Conservation (phyloP, 2,329 filamentous ascomycete species). For the Ceratocystis lukuohia region DNA sequence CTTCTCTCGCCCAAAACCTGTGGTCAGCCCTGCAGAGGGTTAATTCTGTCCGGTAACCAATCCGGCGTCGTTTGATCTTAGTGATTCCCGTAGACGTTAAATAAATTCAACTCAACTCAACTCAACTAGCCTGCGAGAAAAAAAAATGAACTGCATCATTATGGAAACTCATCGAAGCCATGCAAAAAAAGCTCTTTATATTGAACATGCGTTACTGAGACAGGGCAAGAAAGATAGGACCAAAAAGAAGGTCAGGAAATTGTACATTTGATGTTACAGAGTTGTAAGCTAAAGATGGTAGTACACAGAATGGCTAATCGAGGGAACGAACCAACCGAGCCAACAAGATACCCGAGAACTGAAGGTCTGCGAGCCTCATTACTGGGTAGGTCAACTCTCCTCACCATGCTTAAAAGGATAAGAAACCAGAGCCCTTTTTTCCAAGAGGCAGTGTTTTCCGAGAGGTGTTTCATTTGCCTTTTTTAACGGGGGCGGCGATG, state of each 20-base stretch:
- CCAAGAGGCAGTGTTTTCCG: background rate
- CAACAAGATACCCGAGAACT: slow-evolving; percentile 14
- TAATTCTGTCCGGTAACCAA: no score
- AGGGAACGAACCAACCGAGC: background rate
- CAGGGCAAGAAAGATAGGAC: background rate
- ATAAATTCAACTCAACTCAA: no score
- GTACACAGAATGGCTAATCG: slow-evolving; percentile 9
- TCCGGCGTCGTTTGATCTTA: no score
- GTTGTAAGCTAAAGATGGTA: slow-evolving; percentile 11
- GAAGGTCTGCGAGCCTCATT: background rate
- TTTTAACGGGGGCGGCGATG: slow-evolving; percentile 1
- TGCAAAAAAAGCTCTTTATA: background rate
- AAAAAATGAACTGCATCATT: background rate
- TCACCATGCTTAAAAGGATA: slow-evolving; percentile 18
- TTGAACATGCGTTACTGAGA: background rate
- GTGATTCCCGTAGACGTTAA: no score
- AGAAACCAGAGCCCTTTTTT: slow-evolving; percentile 17
- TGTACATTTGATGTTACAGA: slow-evolving; percentile 2
- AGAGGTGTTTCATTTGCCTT: background rate
- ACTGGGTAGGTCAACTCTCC: background rate
- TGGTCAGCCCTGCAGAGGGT: no score
- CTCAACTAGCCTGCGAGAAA: background rate
- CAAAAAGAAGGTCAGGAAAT: background rate
- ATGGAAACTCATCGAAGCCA: background rate
- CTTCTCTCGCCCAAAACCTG: no score